Percentiles rank a stretch among this genome's conserved stretches.
These are phyloP conservation scores for Phellinidium pouzarii DNA, from an alignment of 1,284 basidiomycete species.

Conservation along the genomic window DNA sequence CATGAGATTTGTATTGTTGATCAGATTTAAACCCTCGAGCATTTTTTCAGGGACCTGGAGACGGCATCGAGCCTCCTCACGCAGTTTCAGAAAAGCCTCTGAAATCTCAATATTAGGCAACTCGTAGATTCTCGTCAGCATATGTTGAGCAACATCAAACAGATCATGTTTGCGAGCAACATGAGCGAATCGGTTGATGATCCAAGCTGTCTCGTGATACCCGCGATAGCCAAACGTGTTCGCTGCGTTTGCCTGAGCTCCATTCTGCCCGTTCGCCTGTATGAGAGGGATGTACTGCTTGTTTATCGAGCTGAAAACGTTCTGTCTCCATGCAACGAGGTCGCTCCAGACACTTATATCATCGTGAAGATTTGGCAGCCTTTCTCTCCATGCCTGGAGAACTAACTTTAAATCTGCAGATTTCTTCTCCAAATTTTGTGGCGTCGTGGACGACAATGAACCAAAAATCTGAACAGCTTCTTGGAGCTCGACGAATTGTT, in stretches of 20 bases:
- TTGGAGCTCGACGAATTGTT: conserved; percentile 97
- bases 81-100: conserved; percentile 97
- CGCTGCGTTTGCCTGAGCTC: conserved; percentile 46
- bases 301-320: conserved; percentile 75
- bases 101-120: conserved; percentile 99
- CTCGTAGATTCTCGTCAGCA: conserved; percentile 96
- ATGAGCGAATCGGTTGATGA: conserved; percentile 99
- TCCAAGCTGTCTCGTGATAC: conserved; percentile 99
- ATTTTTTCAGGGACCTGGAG: conserved; percentile 95
- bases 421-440: conserved; percentile 89
- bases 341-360: conserved; percentile 99
- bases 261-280: conserved; percentile 41
- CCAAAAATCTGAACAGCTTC: conserved; percentile 96
- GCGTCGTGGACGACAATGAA: conserved; percentile 82
- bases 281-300: conserved; percentile 94
- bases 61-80: conserved; percentile 99
- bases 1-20: conserved; percentile 99
- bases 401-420: conserved; percentile 95
- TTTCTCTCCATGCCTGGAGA: conserved; percentile 94
- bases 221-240: conserved; percentile 95
- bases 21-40: conserved; percentile 91
- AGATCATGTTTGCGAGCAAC: conserved; percentile 97
- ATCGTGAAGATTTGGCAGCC: conserved; percentile 93
- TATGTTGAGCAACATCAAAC: conserved; percentile 92
- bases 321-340: conserved; percentile 96